These are phyloP conservation scores for Leishmania lainsoni DNA, from an alignment of 208 protist species.

Conservation along the genomic window DNA sequence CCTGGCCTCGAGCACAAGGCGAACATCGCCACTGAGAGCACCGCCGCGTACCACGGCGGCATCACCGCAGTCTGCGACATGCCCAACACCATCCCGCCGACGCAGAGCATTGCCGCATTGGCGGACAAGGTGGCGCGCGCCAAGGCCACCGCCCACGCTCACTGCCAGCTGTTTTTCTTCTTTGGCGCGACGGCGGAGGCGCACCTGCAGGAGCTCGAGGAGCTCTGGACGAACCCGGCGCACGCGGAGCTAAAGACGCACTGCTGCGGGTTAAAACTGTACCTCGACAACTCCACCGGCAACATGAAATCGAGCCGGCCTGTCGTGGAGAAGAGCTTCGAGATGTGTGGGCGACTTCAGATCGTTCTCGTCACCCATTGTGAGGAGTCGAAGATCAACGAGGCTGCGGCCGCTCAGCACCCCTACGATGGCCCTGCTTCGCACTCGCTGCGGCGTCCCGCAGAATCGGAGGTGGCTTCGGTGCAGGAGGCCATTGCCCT, in stretches of 20 bases:
- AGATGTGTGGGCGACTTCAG: conserved; percentile 64
- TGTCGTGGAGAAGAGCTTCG: conserved; percentile 71
- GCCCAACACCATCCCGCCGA: conserved; percentile 88
- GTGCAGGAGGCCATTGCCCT: conserved; percentile 69
- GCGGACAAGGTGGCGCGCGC: conserved; percentile 73
- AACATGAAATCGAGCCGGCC: conserved; percentile 72
- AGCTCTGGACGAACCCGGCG: conserved; percentile 63
- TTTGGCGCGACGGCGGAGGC: conserved; percentile 71
- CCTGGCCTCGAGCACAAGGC: conserved; percentile 94
- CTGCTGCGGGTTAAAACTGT: conserved; percentile 87
- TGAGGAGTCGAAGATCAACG: conserved; percentile 82
- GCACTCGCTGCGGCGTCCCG: conserved; percentile 81
- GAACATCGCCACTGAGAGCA: conserved; percentile 89
- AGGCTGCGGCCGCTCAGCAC: conserved; percentile 51
- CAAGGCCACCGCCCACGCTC: conserved; percentile 20
- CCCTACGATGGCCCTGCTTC: conserved; percentile 69
- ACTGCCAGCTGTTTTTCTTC: conserved; percentile 74
- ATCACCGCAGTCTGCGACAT: conserved; percentile 85
- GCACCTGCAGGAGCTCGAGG: conserved; percentile 73
- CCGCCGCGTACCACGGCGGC: conserved; percentile 91
- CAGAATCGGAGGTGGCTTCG: conserved; percentile 69
- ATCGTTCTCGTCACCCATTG: conserved; percentile 89
- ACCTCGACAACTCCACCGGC: conserved; percentile 89
- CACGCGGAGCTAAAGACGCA: conserved; percentile 54
- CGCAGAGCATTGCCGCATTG: conserved; percentile 68